A percentile compares a stretch with the other conserved stretches of the same genome.
These are phyloP conservation scores for Plantago ovata DNA, from an alignment of 257 asterid genomes.

Conservation along the genomic window DNA sequence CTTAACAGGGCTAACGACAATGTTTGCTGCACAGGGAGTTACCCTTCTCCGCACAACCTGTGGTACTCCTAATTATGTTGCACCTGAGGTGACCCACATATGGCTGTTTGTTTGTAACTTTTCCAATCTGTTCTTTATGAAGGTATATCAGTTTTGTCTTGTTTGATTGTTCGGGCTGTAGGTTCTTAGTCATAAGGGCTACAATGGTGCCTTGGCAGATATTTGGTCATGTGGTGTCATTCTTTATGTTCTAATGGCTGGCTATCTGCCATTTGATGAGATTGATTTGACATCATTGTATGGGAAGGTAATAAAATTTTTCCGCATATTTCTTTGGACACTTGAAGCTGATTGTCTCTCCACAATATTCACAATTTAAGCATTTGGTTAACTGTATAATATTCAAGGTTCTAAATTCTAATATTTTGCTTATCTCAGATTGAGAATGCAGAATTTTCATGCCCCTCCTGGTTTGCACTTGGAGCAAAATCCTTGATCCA, in stretches of 20 bases:
- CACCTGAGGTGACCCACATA: slow-evolving; percentile 75
- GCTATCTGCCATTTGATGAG: slow-evolving; percentile 98
- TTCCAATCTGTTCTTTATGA: not conserved
- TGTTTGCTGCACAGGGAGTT: slow-evolving; percentile 57
- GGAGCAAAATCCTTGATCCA: slow-evolving; percentile 92
- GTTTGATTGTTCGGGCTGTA: slow-evolving; percentile 27
- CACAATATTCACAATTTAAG: not conserved
- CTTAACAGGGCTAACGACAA: slow-evolving; percentile 27
- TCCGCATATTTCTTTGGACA: slow-evolving; percentile 6
- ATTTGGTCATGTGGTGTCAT: slow-evolving; percentile 98
- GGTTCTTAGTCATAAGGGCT: slow-evolving; percentile 98
- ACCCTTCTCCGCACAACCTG: slow-evolving; percentile 89
- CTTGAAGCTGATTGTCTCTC: not conserved
- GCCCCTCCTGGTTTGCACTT: slow-evolving; percentile 92
- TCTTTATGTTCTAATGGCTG: slow-evolving; percentile 92
- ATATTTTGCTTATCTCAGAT: slow-evolving; percentile 47
- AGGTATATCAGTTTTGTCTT: slow-evolving; percentile 5
- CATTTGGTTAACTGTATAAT: slow-evolving; percentile 12
- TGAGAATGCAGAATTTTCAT: slow-evolving; percentile 80
- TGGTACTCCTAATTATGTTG: slow-evolving; percentile 98
- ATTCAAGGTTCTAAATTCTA: slow-evolving; percentile 2
- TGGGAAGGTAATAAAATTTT: slow-evolving; percentile 59
- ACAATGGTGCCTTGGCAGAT: slow-evolving; percentile 95
- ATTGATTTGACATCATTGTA: slow-evolving; percentile 89
- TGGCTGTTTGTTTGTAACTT: slow-evolving; percentile 13